Evolutionary conservation across 371 early-diverging fungal genomes (phyloP).

Genomic region (Basidiobolus meristosporus): DNA sequence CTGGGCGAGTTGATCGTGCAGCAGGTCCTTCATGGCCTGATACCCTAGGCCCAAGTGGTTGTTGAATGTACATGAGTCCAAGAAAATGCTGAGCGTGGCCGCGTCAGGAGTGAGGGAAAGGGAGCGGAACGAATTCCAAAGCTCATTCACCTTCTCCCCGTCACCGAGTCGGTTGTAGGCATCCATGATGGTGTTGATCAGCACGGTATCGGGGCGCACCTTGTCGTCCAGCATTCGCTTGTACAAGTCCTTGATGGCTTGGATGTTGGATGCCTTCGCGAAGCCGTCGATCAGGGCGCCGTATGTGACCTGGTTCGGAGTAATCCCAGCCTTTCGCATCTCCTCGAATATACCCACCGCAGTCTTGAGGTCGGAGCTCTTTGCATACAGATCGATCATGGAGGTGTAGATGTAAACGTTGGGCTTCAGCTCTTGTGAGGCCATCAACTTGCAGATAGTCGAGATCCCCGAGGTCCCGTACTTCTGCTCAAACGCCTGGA

Average conservation of each 20-base stretch:
- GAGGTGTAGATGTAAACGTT: constrained; percentile 2
- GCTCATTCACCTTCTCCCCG: background rate
- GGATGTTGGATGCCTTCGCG: background rate
- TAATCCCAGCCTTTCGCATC: constrained; percentile 1
- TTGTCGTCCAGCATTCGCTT: background rate
- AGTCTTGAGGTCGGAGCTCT: background rate
- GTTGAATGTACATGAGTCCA: too few species aligned
- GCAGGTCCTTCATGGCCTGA: too few species aligned
- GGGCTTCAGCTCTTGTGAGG: too few species aligned
- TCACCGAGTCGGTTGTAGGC: constrained; percentile 3
- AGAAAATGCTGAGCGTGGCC: too few species aligned
- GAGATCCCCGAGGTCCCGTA: too few species aligned
- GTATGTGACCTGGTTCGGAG: constrained; percentile 3
- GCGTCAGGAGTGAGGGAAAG: too few species aligned
- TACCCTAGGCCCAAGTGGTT: too few species aligned
- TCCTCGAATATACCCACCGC: background rate
- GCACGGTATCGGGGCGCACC: constrained; percentile 1
- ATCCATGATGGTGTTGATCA: constrained; percentile 5
- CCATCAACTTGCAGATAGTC: too few species aligned
- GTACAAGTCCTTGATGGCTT: background rate
- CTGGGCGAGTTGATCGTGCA: too few species aligned
- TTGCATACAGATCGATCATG: constrained; percentile 1
- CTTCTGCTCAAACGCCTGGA: too few species aligned
- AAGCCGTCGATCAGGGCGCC: constrained; percentile 1
- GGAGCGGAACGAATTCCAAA: too few species aligned